Evolutionary conservation across 352 stramenopile species (phyloP), one percentile per base, ranked within the genome.

Genomic region (Pythium aphanidermatum): DNA sequence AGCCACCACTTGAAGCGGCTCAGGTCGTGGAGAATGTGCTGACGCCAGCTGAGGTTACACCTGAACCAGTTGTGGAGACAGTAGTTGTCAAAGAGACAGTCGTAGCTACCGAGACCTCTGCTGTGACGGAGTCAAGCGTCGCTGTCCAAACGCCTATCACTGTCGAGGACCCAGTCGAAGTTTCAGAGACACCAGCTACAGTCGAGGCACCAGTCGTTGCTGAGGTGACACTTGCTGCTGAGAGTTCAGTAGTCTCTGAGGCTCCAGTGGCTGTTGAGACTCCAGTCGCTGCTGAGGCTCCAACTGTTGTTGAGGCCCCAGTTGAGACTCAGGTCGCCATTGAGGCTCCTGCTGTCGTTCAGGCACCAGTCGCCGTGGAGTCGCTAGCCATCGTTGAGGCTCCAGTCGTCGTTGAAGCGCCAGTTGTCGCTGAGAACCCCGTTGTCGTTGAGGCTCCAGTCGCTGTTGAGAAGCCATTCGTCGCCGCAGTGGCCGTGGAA

Each of bases 281-380:
- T 11, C n/a, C n/a, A n/a, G n/a, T n/a, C n/a, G n/a, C n/a, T n/a
- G n/a, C n/a, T n/a, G n/a, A n/a, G n/a, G 20, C 26, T 39, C 2
- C 42, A 12, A 32, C 41, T 21, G 40, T 9, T 44, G 54, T 35
- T 13, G 23, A 39, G 16, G 33, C 16, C 20, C 33, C 33, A 34
- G 49, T 28, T 4, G 26, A 10, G 45, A 23, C 35, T 28, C 38
- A 21, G 23, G 33, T 21, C 17, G 28, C 27, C 30, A n/a, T 29
- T 5, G 42, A 64, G 12, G 37, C 17, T 16, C 36, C 19, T 23
- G 19, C 28, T 54, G 48, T 46, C 4, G 47, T 51, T 11, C 24
- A 57, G 7, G 49, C 29, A 12, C 34, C 16, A 10, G 41, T 14
- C n/a, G 46, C 32, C 5, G 30, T 31, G 30, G 30, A 31, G 20